Conservation (phyloP, 345 rosid genomes). For the Corchorus olitorius region DNA sequence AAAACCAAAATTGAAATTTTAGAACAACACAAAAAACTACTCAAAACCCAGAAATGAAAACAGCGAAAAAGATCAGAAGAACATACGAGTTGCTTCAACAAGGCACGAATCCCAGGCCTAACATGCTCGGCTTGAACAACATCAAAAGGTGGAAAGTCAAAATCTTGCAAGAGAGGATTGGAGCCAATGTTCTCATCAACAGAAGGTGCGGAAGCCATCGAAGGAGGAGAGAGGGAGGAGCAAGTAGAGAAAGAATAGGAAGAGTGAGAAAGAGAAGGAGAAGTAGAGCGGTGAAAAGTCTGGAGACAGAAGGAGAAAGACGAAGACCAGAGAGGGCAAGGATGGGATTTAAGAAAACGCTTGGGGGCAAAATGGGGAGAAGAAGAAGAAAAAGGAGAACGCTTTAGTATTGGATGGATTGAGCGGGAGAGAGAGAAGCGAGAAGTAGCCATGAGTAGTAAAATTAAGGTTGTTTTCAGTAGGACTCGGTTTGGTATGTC, state of each 20-base stretch:
- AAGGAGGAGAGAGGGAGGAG: constrained; percentile 27
- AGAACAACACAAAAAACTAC: not conserved
- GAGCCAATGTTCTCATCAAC: constrained; percentile 30
- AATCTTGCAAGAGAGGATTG: constrained; percentile 76
- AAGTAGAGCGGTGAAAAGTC: constrained; percentile 31
- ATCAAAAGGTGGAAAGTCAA: constrained; percentile 78
- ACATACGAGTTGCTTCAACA: constrained; percentile 65
- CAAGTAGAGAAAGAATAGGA: constrained; percentile 24
- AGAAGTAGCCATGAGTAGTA: constrained; percentile 39
- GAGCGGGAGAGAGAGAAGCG: constrained; percentile 48
- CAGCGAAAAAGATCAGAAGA: constrained; percentile 4
- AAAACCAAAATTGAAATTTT: not conserved
- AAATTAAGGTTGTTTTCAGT: not conserved
- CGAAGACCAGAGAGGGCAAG: constrained; percentile 58
- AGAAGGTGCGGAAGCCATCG: constrained; percentile 36
- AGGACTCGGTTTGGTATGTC: not conserved
- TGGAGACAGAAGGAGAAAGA: constrained; percentile 48
- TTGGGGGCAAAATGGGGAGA: constrained; percentile 36
- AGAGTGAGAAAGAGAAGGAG: constrained; percentile 22
- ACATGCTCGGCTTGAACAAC: constrained; percentile 68
- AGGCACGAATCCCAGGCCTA: constrained; percentile 71
- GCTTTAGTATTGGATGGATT: constrained; percentile 34
- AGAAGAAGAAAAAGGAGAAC: constrained; percentile 19
- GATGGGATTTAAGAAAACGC: constrained; percentile 29
- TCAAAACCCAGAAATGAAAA: constrained; percentile 4